Evolutionary conservation across 352 stramenopile species (phyloP), one percentile per base, ranked within the genome.

Genomic region (Aphanomyces invadans): DNA sequence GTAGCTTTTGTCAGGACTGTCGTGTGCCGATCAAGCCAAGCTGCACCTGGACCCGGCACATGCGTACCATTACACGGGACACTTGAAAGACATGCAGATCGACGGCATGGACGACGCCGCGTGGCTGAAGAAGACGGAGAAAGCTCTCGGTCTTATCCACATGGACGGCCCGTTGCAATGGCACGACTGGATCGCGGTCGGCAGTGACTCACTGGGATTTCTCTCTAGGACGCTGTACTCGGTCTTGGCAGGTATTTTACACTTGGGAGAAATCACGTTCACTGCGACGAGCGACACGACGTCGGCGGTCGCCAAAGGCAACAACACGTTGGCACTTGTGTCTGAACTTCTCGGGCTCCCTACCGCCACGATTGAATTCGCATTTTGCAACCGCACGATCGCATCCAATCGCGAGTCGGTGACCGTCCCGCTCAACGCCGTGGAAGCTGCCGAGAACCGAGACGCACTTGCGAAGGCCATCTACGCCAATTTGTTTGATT

Each of bases 401-500:
- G 92, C 93, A 38, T 90, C 86, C 11, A 80, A 85, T 32, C 92
- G 92, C 48, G 86, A 95, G 51, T 79, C 79, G 11, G 83, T 95
- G 51, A 92, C 82, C 2, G 86, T 95, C 2, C 83, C 74, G 39
- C 74, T 98, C 44, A 83, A 89, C 38, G 83, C 90, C 21, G 78
- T 92, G 2, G 92, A 97, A 73, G 96, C 96, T 0, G 45, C 76
- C 0, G 96, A 99, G 73, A 97, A 96, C 71, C 81, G 95, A 33
- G 95, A 99, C 73, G 94, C 95, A 0, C 77, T 99, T 51, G 95
- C 95, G 1, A 99, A 98, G 78, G 89, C 96, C 19, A 88, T 98
- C n/a, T 99, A 99, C 76, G 97, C 92, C 1, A 97, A 95, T 73
- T 84, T 98, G 70, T 99, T 99, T 67, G 79, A 98, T 70, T 99